A percentile compares a stretch with the other conserved stretches of the same genome.
phyloP scores from a whole-genome alignment of 2,329 filamentous ascomycete genomes.

The Nemania sp. region DNA sequence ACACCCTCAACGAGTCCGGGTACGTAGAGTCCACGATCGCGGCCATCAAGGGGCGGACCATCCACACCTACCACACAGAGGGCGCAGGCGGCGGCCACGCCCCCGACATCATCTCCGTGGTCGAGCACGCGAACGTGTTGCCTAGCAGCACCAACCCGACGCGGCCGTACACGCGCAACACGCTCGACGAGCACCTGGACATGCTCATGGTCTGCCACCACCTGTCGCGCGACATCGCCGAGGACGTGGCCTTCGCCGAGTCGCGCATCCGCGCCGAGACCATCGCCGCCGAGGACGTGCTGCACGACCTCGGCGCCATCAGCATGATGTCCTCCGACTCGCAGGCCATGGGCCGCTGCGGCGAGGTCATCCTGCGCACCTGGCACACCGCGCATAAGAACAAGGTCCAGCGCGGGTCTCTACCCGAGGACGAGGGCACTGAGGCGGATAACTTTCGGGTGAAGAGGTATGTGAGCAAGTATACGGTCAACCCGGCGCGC shows the following conservation, averaged over 20 bases:
- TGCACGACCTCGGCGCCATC: constrained; percentile 94
- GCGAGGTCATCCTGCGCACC: constrained; percentile 90
- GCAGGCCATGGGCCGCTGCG: constrained; percentile 96
- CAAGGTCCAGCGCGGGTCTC: constrained; percentile 81
- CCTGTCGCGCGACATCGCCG: constrained; percentile 89
- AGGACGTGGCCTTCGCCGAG: constrained; percentile 96
- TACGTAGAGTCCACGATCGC: constrained; percentile 92
- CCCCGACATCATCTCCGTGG: constrained; percentile 94
- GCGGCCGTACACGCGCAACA: constrained; percentile 89
- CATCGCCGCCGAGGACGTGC: constrained; percentile 94
- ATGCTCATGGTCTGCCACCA: constrained; percentile 99
- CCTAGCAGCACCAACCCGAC: constrained; percentile 94
- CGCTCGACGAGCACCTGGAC: constrained; percentile 94
- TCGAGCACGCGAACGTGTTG: constrained; percentile 88
- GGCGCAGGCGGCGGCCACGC: constrained; percentile 95
- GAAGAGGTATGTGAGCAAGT: constrained; percentile 93
- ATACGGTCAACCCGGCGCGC: constrained; percentile 93
- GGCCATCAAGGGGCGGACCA: constrained; percentile 87
- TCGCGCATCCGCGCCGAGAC: constrained; percentile 94
- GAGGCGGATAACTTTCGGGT: constrained; percentile 91
- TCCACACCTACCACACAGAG: constrained; percentile 98
- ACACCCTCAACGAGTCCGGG: constrained; percentile 96
- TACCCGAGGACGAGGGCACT: constrained; percentile 82
- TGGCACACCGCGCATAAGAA: constrained; percentile 99
- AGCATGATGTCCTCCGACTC: constrained; percentile 98